A percentile compares a stretch with the other conserved stretches of the same genome.
phyloP scores from a whole-genome alignment of 305 asterid genomes.

The Salvia sclarea region DNA sequence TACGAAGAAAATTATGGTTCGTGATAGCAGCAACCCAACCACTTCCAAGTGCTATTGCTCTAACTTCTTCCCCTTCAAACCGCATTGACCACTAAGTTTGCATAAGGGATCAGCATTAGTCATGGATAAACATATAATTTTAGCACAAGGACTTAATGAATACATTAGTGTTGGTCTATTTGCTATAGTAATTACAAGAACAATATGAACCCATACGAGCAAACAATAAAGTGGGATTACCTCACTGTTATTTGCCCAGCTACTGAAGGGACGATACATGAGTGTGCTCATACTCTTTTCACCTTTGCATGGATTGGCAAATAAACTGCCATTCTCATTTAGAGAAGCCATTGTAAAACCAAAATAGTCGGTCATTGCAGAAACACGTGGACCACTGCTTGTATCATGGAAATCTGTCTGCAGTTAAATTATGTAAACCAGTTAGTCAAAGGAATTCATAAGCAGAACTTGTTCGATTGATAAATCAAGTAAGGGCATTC shows the following conservation, averaged over 20 bases:
- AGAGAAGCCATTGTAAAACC: slow-evolving; percentile 97
- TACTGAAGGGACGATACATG: slow-evolving; percentile 91
- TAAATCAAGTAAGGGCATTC: slow-evolving; percentile 21
- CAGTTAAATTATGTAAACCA: slow-evolving; percentile 36
- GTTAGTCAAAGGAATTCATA: slow-evolving; percentile 13
- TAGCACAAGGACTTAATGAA: slow-evolving; percentile 11
- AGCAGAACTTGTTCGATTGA: slow-evolving; percentile 8
- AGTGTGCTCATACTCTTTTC: slow-evolving; percentile 96
- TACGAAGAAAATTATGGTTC: slow-evolving; percentile 83
- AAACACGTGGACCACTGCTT: slow-evolving; percentile 88
- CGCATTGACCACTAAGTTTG: slow-evolving; percentile 96
- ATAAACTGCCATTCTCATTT: slow-evolving; percentile 81
- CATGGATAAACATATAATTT: slow-evolving; percentile 3
- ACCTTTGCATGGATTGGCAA: slow-evolving; percentile 98
- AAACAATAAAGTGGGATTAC: slow-evolving; percentile 43
- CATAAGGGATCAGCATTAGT: slow-evolving; percentile 35
- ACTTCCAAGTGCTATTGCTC: slow-evolving; percentile 87
- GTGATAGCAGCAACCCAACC: slow-evolving; percentile 96
- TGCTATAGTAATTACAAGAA: slow-evolving; percentile 21
- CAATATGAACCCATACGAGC: slow-evolving; percentile 21
- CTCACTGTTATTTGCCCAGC: slow-evolving; percentile 99
- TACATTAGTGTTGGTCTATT: slow-evolving; percentile 2
- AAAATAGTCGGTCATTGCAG: slow-evolving; percentile 96
- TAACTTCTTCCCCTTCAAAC: slow-evolving; percentile 95
- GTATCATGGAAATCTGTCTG: slow-evolving; percentile 99